phyloP scores from a whole-genome alignment of 2,329 filamentous ascomycete species.

The Apiospora sp. region DNA sequence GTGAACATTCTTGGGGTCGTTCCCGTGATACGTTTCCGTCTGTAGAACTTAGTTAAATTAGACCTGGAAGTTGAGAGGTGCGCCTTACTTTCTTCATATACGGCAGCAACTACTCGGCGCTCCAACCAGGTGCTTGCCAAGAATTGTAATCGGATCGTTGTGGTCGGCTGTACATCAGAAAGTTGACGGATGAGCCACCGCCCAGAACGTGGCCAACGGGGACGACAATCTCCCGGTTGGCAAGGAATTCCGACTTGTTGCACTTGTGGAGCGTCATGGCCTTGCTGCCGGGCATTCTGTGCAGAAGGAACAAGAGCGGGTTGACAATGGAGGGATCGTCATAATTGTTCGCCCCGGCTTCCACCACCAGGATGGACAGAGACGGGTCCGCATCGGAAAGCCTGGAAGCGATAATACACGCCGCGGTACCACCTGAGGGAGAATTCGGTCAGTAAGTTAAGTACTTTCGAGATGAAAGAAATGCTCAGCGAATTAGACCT shows the following conservation, averaged over 20 bases:
- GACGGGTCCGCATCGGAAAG: constrained; percentile 24
- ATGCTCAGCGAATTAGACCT: neutral
- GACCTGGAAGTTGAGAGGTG: neutral
- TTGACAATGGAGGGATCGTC: constrained; percentile 37
- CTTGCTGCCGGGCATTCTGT: constrained; percentile 56
- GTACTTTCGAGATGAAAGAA: neutral
- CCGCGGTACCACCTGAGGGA: constrained; percentile 22
- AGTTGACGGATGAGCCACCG: constrained; percentile 60
- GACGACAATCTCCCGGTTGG: constrained; percentile 51
- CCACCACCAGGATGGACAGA: constrained; percentile 24
- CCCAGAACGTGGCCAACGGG: constrained; percentile 57
- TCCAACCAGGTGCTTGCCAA: constrained; percentile 41
- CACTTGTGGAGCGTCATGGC: constrained; percentile 56
- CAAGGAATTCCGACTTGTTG: constrained; percentile 46
- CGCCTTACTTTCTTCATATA: constrained; percentile 57
- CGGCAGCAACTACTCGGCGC: constrained; percentile 51
- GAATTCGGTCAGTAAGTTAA: neutral
- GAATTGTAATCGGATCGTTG: constrained; percentile 44
- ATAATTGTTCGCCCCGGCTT: constrained; percentile 24
- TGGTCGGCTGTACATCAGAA: constrained; percentile 51
- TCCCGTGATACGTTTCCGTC: constrained; percentile 43
- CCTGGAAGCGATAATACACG: constrained; percentile 24
- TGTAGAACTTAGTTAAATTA: constrained; percentile 24
- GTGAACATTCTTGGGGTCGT: constrained; percentile 51
- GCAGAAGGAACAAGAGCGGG: constrained; percentile 57